Evolutionary conservation across 108 stramenopile species (phyloP).

Genomic region (Cyclotella kingstonii): DNA sequence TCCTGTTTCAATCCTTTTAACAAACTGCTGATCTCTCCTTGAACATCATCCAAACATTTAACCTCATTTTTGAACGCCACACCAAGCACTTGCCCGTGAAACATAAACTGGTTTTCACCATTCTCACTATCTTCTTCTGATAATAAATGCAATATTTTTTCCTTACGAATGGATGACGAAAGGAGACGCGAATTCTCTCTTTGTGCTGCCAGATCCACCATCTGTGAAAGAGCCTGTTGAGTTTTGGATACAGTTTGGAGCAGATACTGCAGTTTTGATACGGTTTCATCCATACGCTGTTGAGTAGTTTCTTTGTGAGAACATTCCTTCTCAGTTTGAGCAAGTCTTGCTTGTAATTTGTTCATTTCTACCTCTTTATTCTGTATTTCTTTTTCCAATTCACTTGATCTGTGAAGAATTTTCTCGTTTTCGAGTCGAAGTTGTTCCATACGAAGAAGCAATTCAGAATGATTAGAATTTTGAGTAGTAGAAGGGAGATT

Average conservation of each 20-base stretch:
- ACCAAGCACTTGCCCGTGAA: neutral
- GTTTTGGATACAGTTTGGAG: neutral
- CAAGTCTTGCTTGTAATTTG: slow-evolving; percentile 2
- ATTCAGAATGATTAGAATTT: too few relatives aligned
- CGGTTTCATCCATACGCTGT: neutral
- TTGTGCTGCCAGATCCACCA: neutral
- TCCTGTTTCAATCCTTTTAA: neutral
- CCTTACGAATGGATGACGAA: neutral
- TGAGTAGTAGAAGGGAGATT: too few relatives aligned
- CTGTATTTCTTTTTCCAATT: too few relatives aligned
- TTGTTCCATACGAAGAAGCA: too few relatives aligned
- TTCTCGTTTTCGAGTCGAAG: slow-evolving; percentile 8
- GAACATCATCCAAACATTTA: slow-evolving; percentile 3
- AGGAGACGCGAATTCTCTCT: slow-evolving; percentile 1
- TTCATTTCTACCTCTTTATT: slow-evolving; percentile 14
- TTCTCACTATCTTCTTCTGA: slow-evolving; percentile 1
- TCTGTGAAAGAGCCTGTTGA: slow-evolving; percentile 1
- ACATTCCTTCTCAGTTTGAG: slow-evolving; percentile 1
- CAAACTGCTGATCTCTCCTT: slow-evolving; percentile 4
- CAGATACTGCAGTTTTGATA: neutral
- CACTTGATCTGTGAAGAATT: too few relatives aligned
- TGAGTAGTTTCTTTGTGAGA: too few relatives aligned
- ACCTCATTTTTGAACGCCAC: slow-evolving; percentile 2
- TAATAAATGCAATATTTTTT: neutral
- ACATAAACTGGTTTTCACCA: neutral